These are phyloP conservation scores for Elaeis oleifera DNA, from an alignment of 202 grass and related monocot species.

Conservation along the genomic window DNA sequence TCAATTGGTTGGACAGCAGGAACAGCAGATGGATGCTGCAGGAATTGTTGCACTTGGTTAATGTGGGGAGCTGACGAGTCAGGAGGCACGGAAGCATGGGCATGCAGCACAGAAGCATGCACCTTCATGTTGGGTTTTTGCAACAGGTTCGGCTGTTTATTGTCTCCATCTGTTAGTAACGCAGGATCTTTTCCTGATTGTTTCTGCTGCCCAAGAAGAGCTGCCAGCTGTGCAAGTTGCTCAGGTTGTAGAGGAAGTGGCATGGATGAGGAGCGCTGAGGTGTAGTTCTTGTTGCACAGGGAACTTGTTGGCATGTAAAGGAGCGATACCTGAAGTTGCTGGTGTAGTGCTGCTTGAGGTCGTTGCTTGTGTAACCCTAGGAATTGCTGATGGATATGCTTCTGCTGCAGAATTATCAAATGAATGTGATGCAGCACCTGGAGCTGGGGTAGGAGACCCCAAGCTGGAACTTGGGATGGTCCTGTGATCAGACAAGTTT, in stretches of 20 bases:
- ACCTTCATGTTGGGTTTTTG: slow-evolving; percentile 33
- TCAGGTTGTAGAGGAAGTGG: slow-evolving; percentile 48
- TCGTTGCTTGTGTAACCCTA: slow-evolving; percentile 24
- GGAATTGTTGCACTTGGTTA: slow-evolving; percentile 22
- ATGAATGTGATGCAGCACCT: slow-evolving; percentile 21
- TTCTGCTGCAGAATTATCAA: slow-evolving; percentile 22
- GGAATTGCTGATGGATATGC: slow-evolving; percentile 15
- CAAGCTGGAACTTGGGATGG: slow-evolving; percentile 20
- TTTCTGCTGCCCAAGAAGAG: slow-evolving; percentile 52
- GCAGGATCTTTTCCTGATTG: slow-evolving; percentile 35
- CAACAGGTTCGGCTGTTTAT: slow-evolving; percentile 29
- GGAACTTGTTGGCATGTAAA: slow-evolving; percentile 22
- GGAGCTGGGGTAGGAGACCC: slow-evolving; percentile 22
- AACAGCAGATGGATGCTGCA: slow-evolving; percentile 25
- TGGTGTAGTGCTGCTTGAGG: slow-evolving; percentile 27
- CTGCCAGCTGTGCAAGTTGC: slow-evolving; percentile 48
- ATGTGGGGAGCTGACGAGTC: slow-evolving; percentile 23
- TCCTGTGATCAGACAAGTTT: slow-evolving; percentile 29
- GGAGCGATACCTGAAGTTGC: slow-evolving; percentile 32
- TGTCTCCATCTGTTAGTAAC: slow-evolving; percentile 28
- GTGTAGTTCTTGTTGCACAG: slow-evolving; percentile 28
- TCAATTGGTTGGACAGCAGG: slow-evolving; percentile 18
- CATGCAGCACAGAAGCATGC: slow-evolving; percentile 24
- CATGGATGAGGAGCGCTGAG: slow-evolving; percentile 26
- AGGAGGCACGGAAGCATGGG: slow-evolving; percentile 22